Evolutionary conservation across 2,329 filamentous ascomycete species (phyloP), one percentile per base, ranked within the genome.

Genomic region (Aspergillus sergii): DNA sequence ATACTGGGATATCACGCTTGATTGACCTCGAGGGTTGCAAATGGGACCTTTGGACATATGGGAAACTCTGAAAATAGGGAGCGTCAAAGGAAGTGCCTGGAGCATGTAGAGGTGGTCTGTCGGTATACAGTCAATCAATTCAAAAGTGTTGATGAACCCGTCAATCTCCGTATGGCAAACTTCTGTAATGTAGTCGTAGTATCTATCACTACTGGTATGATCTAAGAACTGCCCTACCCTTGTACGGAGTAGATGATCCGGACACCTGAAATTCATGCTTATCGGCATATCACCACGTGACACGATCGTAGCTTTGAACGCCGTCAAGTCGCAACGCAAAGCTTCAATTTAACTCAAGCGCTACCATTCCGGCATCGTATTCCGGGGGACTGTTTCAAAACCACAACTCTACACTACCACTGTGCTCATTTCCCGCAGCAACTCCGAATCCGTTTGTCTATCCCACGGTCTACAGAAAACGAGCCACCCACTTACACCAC

Each of bases 21-120:
- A 66, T 62, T 64, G 64, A 63, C 64, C 59, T 66, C 54, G 45
- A 48, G 63, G 61, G 58, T 66, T 68, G 61, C 64, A 66, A 67
- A 66, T 65, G 62, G 67, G 59, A 67, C 66, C 65, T 66, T 65
- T 71, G 67, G 62, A 68, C 68, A 72, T 62, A 62, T 62, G 66
- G 66, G 57, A 66, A 45, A 57, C 66, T 54, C 64, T 61, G 67
- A 62, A 68, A 66, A 69, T 67, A 68, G 57, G 60, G 59, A 64
- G 62, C 64, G 61, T 60, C 63, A 60, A 62, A 58, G 66, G 62
- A 59, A 59, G 45, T 66, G 65, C 64, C 62, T 64, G 66, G 64
- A 61, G 64, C 64, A 66, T 65, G 66, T 61, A 57, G 62, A 65
- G 59, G 16, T 59, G 43, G 43, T 62, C 43, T 63, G 58, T 66